Evolutionary conservation across 1,284 basidiomycete species (phyloP).

Genomic region (Fomes fomentarius): DNA sequence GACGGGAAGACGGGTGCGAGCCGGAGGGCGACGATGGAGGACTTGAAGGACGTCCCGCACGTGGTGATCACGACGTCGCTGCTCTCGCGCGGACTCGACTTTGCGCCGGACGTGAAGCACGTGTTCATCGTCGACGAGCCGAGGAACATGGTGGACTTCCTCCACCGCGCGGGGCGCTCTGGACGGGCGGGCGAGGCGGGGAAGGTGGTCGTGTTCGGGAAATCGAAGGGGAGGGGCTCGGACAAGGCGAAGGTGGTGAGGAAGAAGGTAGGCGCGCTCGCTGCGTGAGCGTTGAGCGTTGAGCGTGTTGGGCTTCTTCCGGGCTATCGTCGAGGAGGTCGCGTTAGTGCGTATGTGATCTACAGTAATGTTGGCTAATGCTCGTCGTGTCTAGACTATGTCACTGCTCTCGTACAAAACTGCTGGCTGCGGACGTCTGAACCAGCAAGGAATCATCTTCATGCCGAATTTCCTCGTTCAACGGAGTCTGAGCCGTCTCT

Average conservation of each 20-base stretch:
- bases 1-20: slow-evolving; percentile 4
- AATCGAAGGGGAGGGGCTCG: slow-evolving; percentile 50
- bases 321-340: not conserved
- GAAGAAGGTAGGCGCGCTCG: slow-evolving; percentile 42
- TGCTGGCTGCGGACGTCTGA: too few relatives aligned
- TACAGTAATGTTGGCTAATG: not conserved
- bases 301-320: not conserved
- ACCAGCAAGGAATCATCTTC: too few relatives aligned
- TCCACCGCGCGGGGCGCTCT: slow-evolving; percentile 86
- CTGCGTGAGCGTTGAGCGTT: slow-evolving; percentile 5
- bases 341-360: not conserved
- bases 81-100: slow-evolving; percentile 90
- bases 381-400: too few relatives aligned
- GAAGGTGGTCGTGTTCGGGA: slow-evolving; percentile 74
- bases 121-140: slow-evolving; percentile 87
- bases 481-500: too few relatives aligned
- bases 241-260: slow-evolving; percentile 51
- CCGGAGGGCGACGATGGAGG: slow-evolving; percentile 14
- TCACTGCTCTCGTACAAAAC: too few relatives aligned
- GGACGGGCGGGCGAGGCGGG: slow-evolving; percentile 71
- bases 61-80: slow-evolving; percentile 89
- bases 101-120: slow-evolving; percentile 72
- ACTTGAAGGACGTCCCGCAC: slow-evolving; percentile 46
- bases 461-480: too few relatives aligned
- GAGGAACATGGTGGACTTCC: slow-evolving; percentile 85